phyloP scores from a whole-genome alignment of 2,329 filamentous ascomycete species.

The Clonostachys rhizophaga region DNA sequence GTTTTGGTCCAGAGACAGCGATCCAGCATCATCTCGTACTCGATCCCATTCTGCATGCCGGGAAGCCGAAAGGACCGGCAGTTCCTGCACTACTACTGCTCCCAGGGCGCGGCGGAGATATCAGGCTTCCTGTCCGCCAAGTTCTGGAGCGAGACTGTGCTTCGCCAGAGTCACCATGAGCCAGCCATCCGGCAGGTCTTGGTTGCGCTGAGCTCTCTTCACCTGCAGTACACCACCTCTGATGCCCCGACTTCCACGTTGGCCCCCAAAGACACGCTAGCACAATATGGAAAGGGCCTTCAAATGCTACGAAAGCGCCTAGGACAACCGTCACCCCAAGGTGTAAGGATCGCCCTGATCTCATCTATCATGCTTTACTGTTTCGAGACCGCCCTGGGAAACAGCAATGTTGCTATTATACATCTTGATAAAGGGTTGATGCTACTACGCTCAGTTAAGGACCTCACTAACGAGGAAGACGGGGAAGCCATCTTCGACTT shows the following conservation, averaged over 20 bases:
- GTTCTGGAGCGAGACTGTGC: conserved; percentile 6
- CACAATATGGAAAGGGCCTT: background rate
- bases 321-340: background rate
- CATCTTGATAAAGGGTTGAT: conserved; percentile 4
- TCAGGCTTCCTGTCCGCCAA: conserved; percentile 5
- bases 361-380: conserved; percentile 7
- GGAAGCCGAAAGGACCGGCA: conserved; percentile 8
- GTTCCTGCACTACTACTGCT: conserved; percentile 9
- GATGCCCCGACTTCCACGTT: background rate
- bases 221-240: conserved; percentile 2
- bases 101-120: conserved; percentile 4
- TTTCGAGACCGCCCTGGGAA: conserved; percentile 6
- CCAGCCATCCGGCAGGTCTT: conserved; percentile 6
- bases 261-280: background rate
- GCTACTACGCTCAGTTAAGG: background rate
- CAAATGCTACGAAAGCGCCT: background rate
- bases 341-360: conserved; percentile 2
- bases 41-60: conserved; percentile 7
- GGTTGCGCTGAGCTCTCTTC: conserved; percentile 6
- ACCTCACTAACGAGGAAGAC: background rate
- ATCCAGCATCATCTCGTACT: background rate
- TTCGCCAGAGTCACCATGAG: conserved; percentile 6
- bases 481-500: background rate
- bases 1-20: too few species aligned
- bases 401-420: conserved; percentile 4